A percentile compares a stretch with the other conserved stretches of the same genome.
Evolutionary conservation across 2,329 filamentous ascomycete genomes (phyloP).

Genomic region (Aureobasidium sp.): DNA sequence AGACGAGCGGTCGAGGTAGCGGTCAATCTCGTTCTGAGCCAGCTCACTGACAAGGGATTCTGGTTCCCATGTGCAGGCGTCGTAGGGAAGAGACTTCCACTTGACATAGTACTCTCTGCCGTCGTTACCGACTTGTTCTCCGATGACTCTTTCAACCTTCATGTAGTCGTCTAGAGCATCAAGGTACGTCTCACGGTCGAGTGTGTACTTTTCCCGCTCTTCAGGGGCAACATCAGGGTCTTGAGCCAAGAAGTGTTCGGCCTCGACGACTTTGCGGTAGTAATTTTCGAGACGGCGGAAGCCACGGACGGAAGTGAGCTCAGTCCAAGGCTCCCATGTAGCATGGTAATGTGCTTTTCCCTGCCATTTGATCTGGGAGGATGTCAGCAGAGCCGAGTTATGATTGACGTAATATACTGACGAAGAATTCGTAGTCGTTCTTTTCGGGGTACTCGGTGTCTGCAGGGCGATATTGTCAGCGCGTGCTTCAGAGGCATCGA

Average conservation of each 20-base stretch:
- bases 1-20: conserved; percentile 75
- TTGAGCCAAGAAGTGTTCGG: conserved; percentile 68
- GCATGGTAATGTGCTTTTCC: conserved; percentile 91
- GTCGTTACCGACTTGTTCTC: conserved; percentile 62
- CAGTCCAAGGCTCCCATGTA: conserved; percentile 80
- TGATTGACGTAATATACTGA: conserved; percentile 25
- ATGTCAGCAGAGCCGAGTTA: conserved; percentile 18
- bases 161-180: conserved; percentile 86
- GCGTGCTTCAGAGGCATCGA: not conserved
- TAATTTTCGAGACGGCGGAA: conserved; percentile 92
- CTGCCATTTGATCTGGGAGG: conserved; percentile 83
- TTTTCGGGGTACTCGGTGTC: conserved; percentile 40
- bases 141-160: conserved; percentile 87
- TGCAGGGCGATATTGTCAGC: conserved; percentile 9
- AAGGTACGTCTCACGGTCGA: conserved; percentile 86
- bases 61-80: conserved; percentile 88
- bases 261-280: conserved; percentile 71
- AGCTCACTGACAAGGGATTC: conserved; percentile 66
- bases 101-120: conserved; percentile 82
- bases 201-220: conserved; percentile 84
- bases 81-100: conserved; percentile 79
- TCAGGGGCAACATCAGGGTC: conserved; percentile 70
- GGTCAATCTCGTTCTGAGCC: conserved; percentile 84
- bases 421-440: conserved; percentile 76
- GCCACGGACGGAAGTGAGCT: conserved; percentile 68